phyloP scores from a whole-genome alignment of 495 filamentous ascomycete genomes.

The Hypoxylon cercidicola region DNA sequence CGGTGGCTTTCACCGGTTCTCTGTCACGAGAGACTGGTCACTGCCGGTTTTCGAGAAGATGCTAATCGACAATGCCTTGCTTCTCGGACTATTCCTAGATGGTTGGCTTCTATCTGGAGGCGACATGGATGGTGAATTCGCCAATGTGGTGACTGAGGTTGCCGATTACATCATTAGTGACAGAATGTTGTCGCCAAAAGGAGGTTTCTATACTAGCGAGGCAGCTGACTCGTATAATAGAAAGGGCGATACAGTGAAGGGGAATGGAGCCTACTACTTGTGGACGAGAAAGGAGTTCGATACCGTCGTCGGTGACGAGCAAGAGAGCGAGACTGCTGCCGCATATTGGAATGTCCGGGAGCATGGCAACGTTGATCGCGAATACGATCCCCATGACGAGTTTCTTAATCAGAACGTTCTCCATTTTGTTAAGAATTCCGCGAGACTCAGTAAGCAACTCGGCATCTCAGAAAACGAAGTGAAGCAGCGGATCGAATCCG shows the following conservation, averaged over 20 bases:
- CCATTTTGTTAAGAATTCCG: constrained; percentile 59
- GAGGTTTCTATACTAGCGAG: constrained; percentile 90
- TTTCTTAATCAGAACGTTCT: constrained; percentile 85
- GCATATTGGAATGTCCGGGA: constrained; percentile 87
- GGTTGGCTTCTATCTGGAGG: constrained; percentile 80
- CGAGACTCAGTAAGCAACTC: constrained; percentile 78
- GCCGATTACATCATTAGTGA: constrained; percentile 81
- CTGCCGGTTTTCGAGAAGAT: constrained; percentile 99
- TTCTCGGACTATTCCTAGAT: constrained; percentile 87
- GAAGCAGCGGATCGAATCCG: constrained; percentile 71
- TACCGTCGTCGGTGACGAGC: constrained; percentile 69
- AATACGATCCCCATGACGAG: constrained; percentile 90
- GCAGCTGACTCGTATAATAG: constrained; percentile 89
- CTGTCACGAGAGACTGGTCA: constrained; percentile 89
- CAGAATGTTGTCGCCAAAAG: constrained; percentile 71
- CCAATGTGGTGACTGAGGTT: constrained; percentile 84
- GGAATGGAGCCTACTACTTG: constrained; percentile 94
- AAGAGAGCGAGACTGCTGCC: constrained; percentile 77
- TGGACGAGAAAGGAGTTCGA: constrained; percentile 93
- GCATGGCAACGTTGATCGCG: constrained; percentile 86
- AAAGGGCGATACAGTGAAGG: constrained; percentile 80
- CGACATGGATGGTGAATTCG: constrained; percentile 65
- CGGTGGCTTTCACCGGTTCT: constrained; percentile 89
- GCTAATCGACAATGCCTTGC: constrained; percentile 92
- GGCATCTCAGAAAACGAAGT: constrained; percentile 80